Evolutionary conservation across 495 filamentous ascomycete genomes (phyloP).

Genomic region (Penicillium riverlandense): DNA sequence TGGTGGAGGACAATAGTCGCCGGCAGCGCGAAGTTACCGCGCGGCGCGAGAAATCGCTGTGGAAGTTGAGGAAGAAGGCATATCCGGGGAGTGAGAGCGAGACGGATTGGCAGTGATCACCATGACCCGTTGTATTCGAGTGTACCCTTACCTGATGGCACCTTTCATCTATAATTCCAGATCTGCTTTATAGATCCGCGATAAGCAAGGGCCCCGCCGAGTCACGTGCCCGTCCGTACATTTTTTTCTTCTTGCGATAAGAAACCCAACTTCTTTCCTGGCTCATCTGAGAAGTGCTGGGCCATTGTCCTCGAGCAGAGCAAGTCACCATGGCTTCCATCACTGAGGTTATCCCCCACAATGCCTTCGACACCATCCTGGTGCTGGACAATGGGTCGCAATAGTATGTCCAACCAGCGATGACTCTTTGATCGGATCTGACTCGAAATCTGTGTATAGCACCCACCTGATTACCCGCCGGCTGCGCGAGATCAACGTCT

Average conservation of each 20-base stretch:
- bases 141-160: slow-evolving; percentile 1
- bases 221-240: too few relatives aligned
- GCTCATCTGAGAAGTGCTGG: too few relatives aligned
- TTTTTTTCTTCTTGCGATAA: background rate
- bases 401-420: slow-evolving; percentile 7
- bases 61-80: slow-evolving; percentile 41
- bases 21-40: slow-evolving; percentile 23
- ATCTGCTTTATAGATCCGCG: too few relatives aligned
- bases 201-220: too few relatives aligned
- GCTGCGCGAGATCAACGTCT: slow-evolving; percentile 75
- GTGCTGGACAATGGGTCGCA: slow-evolving; percentile 59
- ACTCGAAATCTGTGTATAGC: too few relatives aligned
- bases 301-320: too few relatives aligned
- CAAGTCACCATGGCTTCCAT: background rate
- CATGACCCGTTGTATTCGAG: background rate
- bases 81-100: slow-evolving; percentile 38
- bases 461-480: slow-evolving; percentile 68
- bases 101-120: slow-evolving; percentile 21
- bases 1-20: slow-evolving; percentile 32
- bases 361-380: slow-evolving; percentile 59
- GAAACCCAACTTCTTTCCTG: background rate
- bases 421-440: too few relatives aligned
- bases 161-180: too few relatives aligned
- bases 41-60: slow-evolving; percentile 31
- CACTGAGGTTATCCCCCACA: slow-evolving; percentile 33